These are phyloP conservation scores for Gymnopilus junonius DNA, from an alignment of 768 basidiomycete species.

Conservation along the genomic window DNA sequence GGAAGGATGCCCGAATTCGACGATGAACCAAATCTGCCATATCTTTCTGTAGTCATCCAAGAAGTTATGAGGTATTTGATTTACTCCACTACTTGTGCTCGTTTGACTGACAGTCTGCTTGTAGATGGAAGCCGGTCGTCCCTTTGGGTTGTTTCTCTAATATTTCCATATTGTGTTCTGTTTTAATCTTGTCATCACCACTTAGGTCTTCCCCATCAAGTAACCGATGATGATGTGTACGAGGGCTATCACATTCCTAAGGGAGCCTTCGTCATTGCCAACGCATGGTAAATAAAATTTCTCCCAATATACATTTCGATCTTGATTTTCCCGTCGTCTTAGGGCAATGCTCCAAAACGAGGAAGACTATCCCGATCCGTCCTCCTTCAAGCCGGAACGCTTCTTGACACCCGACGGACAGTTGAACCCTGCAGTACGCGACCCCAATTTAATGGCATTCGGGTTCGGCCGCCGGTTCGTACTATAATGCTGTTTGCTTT, in stretches of 20 bases:
- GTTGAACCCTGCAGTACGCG: constrained; percentile 34
- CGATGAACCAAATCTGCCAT: constrained; percentile 18
- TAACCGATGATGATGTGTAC: background rate
- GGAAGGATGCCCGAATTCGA: constrained; percentile 18
- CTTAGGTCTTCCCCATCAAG: background rate
- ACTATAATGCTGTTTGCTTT: too few species aligned
- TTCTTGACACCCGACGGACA: constrained; percentile 46
- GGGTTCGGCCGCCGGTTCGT: constrained; percentile 45
- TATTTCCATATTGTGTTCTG: background rate
- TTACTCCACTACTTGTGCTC: background rate
- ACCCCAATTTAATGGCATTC: constrained; percentile 40
- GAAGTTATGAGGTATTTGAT: constrained; percentile 18
- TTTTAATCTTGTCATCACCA: background rate
- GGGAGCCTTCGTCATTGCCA: background rate
- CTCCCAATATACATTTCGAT: background rate
- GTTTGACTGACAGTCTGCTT: background rate
- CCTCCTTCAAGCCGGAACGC: constrained; percentile 27
- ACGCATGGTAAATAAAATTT: background rate
- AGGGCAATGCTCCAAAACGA: constrained; percentile 13
- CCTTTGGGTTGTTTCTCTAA: background rate
- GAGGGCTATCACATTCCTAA: background rate
- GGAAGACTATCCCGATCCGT: background rate
- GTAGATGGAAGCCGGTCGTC: background rate
- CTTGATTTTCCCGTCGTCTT: background rate
- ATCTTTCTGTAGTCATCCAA: constrained; percentile 17